phyloP scores from a whole-genome alignment of 1,139 yeast genomes.

The Meyerozyma elateridarum region DNA sequence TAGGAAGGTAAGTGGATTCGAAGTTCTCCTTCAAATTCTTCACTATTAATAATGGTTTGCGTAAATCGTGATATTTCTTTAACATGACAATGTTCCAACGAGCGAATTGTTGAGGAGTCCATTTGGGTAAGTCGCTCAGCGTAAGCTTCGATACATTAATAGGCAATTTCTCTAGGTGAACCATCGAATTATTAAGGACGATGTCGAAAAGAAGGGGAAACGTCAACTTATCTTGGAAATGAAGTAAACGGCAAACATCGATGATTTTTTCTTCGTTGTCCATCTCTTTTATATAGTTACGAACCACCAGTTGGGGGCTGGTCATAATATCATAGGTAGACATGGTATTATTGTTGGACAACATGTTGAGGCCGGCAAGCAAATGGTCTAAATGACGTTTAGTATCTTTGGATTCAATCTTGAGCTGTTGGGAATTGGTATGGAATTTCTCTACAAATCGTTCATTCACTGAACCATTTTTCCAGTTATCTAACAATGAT shows the following conservation, averaged over 20 bases:
- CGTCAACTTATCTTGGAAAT: constrained; percentile 23
- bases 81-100: constrained; percentile 29
- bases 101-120: constrained; percentile 15
- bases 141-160: constrained; percentile 14
- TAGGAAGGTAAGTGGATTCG: constrained; percentile 21
- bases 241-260: constrained; percentile 25
- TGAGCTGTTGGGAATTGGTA: constrained; percentile 1
- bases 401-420: constrained; percentile 5
- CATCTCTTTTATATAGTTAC: constrained; percentile 19
- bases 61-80: constrained; percentile 32
- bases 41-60: constrained; percentile 28
- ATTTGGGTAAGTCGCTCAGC: constrained; percentile 8
- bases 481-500: constrained; percentile 29
- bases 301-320: constrained; percentile 19
- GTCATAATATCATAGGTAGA: constrained; percentile 12
- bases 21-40: constrained; percentile 28
- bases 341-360: constrained; percentile 8
- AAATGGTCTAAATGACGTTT: constrained; percentile 9
- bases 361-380: constrained; percentile 10
- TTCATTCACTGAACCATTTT: constrained; percentile 9
- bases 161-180: constrained; percentile 21
- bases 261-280: constrained; percentile 21
- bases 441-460: constrained; percentile 3
- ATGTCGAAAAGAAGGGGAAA: constrained; percentile 24
- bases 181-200: constrained; percentile 25